Percentiles rank a stretch among this genome's conserved stretches.
Conservation (phyloP, 225 moss, liverwort and hornwort genomes). For the Takakia lepidozioides region DNA sequence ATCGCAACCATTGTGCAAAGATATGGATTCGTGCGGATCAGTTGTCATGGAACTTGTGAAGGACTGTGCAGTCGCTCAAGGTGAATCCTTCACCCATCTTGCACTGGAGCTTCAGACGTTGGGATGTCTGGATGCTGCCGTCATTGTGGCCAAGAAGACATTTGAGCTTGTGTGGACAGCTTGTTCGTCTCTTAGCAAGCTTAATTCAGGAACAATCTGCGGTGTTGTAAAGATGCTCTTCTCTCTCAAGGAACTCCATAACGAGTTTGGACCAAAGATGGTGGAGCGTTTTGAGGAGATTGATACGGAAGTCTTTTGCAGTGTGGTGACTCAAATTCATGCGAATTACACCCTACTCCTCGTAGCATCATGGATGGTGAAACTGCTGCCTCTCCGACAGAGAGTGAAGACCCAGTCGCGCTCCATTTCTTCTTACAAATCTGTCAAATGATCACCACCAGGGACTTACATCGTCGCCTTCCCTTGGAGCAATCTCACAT, state of each 20-base stretch:
- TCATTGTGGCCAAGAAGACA: neutral
- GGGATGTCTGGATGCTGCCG: conserved; percentile 4
- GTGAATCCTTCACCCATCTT: conserved; percentile 2
- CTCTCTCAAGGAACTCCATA: neutral
- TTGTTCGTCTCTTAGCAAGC: neutral
- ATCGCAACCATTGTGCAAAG: conserved; percentile 9
- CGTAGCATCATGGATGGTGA: neutral
- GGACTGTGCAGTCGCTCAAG: neutral
- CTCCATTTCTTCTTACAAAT: conserved; percentile 1
- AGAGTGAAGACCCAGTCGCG: neutral
- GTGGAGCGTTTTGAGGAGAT: conserved; percentile 8
- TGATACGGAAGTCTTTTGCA: conserved; percentile 4
- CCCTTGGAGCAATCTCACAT: neutral
- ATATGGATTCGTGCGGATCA: conserved; percentile 14
- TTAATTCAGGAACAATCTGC: neutral
- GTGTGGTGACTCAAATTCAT: conserved; percentile 1
- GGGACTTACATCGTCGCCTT: conserved; percentile 3
- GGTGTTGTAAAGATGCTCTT: conserved; percentile 10
- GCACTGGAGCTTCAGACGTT: conserved; percentile 10
- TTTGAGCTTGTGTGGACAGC: conserved; percentile 1
- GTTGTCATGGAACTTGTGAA: conserved; percentile 2
- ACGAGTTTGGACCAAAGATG: conserved; percentile 8
- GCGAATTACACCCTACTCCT: neutral
- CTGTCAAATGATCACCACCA: conserved; percentile 1
- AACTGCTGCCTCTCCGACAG: neutral